phyloP scores from a whole-genome alignment of 2,329 filamentous ascomycete genomes.

The Pseudogymnoascus sp. region DNA sequence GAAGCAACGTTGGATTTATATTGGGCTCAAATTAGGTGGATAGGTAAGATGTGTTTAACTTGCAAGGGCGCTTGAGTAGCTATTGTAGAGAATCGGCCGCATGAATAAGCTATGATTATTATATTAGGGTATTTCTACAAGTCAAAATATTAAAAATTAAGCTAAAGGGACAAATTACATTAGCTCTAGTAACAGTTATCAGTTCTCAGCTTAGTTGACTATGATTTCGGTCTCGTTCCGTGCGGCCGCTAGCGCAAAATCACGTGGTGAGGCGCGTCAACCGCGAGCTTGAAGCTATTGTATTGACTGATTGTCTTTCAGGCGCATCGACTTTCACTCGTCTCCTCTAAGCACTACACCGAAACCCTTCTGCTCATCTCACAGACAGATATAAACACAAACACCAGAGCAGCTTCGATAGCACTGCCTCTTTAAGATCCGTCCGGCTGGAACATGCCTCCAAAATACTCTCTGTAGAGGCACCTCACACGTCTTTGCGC shows the following conservation, averaged over 20 bases:
- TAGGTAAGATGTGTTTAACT: too few relatives aligned
- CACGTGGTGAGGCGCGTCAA: neutral
- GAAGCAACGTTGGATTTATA: too few relatives aligned
- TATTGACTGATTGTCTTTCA: neutral
- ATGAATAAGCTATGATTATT: neutral
- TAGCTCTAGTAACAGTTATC: neutral
- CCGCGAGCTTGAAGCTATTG: neutral
- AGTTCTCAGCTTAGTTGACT: neutral
- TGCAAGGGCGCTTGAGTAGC: too few relatives aligned
- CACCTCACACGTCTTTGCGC: neutral
- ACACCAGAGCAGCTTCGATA: neutral
- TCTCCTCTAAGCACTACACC: neutral
- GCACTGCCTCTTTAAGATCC: neutral
- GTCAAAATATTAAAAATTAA: neutral
- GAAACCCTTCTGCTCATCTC: neutral
- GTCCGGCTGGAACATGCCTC: neutral
- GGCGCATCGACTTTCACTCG: neutral
- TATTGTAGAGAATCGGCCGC: too few relatives aligned
- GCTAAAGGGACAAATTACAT: neutral
- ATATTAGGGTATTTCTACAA: neutral
- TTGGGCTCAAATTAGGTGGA: too few relatives aligned
- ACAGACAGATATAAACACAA: neutral
- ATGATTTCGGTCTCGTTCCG: neutral
- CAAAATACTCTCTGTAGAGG: neutral
- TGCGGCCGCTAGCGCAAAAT: neutral